These are phyloP conservation scores for Fusarium robinianum DNA, from an alignment of 2,329 filamentous ascomycete genomes.

Conservation along the genomic window DNA sequence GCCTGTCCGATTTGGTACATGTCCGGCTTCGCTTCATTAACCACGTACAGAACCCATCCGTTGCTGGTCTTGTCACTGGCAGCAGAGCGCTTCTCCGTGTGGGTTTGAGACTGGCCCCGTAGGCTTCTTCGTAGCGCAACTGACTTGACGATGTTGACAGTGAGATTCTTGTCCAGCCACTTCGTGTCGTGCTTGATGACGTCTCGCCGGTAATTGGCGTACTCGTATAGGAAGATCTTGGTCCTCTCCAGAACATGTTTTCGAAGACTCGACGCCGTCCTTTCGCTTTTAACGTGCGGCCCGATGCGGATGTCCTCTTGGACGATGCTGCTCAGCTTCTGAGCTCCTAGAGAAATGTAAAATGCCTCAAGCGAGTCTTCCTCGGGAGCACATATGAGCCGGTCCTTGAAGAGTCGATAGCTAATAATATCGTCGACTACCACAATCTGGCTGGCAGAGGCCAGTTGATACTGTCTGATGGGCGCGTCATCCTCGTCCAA, in stretches of 20 bases:
- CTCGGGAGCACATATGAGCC: constrained; percentile 83
- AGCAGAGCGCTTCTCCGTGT: constrained; percentile 76
- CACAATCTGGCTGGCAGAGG: constrained; percentile 71
- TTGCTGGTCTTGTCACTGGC: constrained; percentile 61
- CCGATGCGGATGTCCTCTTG: constrained; percentile 79
- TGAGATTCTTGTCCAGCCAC: constrained; percentile 87
- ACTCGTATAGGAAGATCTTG: constrained; percentile 85
- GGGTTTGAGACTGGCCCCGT: constrained; percentile 68
- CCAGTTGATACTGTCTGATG: constrained; percentile 79
- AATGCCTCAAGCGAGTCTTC: constrained; percentile 86
- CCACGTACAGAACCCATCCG: constrained; percentile 75
- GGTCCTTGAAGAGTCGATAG: constrained; percentile 85
- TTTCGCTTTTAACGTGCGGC: constrained; percentile 66
- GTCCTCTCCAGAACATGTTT: constrained; percentile 86
- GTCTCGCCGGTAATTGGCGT: constrained; percentile 70
- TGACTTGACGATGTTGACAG: constrained; percentile 75
- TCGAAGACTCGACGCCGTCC: constrained; percentile 68
- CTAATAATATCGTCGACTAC: constrained; percentile 87
- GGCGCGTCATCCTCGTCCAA: constrained; percentile 65
- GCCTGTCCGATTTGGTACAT: constrained; percentile 92
- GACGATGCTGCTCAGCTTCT: constrained; percentile 75
- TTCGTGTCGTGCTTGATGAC: constrained; percentile 83
- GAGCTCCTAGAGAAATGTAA: constrained; percentile 79
- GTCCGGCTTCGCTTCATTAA: constrained; percentile 69
- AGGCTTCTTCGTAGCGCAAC: constrained; percentile 80